Base-by-base conservation (phyloP, 2,329 filamentous ascomycete genomes). In the Talaromyces atroroseus region DNA sequence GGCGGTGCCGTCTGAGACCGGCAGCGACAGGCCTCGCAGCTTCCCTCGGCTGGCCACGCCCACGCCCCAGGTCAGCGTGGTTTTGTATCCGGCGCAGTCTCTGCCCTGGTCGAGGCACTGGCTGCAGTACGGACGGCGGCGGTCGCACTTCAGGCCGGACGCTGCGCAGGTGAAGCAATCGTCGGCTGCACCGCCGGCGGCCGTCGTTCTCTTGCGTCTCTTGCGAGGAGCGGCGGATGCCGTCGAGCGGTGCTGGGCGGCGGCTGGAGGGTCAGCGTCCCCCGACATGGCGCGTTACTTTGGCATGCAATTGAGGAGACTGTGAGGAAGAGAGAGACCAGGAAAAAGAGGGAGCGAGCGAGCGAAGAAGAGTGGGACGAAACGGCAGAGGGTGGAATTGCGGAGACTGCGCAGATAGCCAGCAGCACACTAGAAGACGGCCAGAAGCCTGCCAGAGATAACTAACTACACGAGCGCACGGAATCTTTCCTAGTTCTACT, bases 41-140 rank as follows among this genome's bases (percentile, higher is more conserved):
- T 97, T 97, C 69, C 92, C 92, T 67, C 92, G 86, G 74, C 92
- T 96, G 56, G 92, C 92, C 58, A 97, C 92, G 52, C 92, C 92
- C 49, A 96, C 90, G 44, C 91, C 91, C 92, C 92, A 97, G 48
- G 92, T 97, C 74, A 97, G 80, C 65, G 92, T 92, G 16, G 92
- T 97, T 77, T 95, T 95, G 80, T 97, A 97, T 58, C 92, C 92
- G 26, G 90, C 91, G 76, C 92, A 97, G 69, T 95, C 91, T 71
- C 90, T 91, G 62, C 91, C 92, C 62, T 90, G 82, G 65, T 96
- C 90, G 61, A 97, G 82, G 73, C 92, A 99, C 74, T 91, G 92
- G 46, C 91, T 91, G 76, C 94, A 97, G 75, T 96, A 97, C 8
- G 92, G 92, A 66, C 92, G 83, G 69, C 90, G 85, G 65, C 92